A percentile compares a stretch with the other conserved stretches of the same genome.
phyloP scores from a whole-genome alignment of 352 stramenopile genomes.

The Albugo candida region DNA sequence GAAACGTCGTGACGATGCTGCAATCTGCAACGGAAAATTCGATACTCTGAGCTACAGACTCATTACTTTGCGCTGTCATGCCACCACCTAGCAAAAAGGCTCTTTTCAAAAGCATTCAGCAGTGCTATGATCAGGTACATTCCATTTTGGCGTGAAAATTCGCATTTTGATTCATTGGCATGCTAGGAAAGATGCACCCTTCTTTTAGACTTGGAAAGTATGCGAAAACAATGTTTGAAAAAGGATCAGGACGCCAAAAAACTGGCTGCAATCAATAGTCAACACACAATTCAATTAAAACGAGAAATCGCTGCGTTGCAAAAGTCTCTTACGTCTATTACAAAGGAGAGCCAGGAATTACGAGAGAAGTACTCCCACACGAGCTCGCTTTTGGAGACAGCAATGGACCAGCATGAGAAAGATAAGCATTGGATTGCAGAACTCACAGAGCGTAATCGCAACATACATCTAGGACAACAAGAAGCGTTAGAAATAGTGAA shows the following conservation, averaged over 20 bases:
- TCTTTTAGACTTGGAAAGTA: conserved; percentile 43
- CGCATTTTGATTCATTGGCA: background rate
- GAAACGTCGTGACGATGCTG: too few species aligned
- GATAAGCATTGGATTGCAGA: conserved; percentile 28
- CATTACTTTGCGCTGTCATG: too few species aligned
- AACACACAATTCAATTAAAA: conserved; percentile 55
- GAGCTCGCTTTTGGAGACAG: conserved; percentile 45
- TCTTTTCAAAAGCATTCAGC: conserved; percentile 41
- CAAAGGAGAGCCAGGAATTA: conserved; percentile 25
- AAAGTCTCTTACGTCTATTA: conserved; percentile 16
- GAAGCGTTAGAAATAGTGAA: conserved; percentile 34
- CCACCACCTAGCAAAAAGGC: too few species aligned
- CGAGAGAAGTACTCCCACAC: conserved; percentile 42
- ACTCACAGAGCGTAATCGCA: conserved; percentile 30
- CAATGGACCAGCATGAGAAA: conserved; percentile 52
- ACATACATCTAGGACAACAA: conserved; percentile 36
- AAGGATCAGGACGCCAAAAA: conserved; percentile 41
- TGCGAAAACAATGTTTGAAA: conserved; percentile 53
- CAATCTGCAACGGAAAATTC: too few species aligned
- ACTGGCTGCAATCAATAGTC: conserved; percentile 24
- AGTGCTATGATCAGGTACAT: conserved; percentile 50
- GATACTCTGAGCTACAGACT: too few species aligned
- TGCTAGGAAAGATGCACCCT: conserved; percentile 39
- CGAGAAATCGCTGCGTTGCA: conserved; percentile 46
- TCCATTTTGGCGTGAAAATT: background rate